Base-by-base conservation (phyloP, 163 green algal species). In the Picocystis sp. region DNA sequence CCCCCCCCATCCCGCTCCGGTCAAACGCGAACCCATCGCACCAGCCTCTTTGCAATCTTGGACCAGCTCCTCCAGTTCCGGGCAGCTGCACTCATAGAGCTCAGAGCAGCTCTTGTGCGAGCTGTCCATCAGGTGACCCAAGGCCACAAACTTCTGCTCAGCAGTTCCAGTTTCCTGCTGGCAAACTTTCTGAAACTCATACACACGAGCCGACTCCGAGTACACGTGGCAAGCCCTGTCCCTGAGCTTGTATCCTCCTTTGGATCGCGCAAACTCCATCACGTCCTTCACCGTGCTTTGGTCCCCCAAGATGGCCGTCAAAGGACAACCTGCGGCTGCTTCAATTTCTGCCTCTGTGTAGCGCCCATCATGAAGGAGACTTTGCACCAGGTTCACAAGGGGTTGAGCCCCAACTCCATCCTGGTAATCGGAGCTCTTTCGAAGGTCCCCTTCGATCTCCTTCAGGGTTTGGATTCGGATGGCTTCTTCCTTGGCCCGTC, bases 1-100 rank as follows among this genome's bases (percentile, higher is more conserved):
- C 41, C 89, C 89, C 50, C 89, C 89, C 89, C 89, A 97, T 21
- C 89, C 89, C 3, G 80, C 80, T 58, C 87, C 87, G 14, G 87
- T 97, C 12, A 97, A 75, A 6, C 88, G 72, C 11, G 73, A 63
- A 10, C 82, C 85, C n/a, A 94, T 54, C 1, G 88, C 87, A 19
- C 88, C 87, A 1, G 65, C 61, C 0, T 34, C 57, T 33, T 69
- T 77, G 50, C 66, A 68, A n/a, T 70, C 50, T 14, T 35, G 61
- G 41, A 92, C 78, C 41, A 98, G 67, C 55, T 72, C 49, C 35
- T 96, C 82, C 51, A 98, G 75, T 68, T 95, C 83, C 1, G 67
- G 50, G 57, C 81, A 93, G 65, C 73, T 89, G 73, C 88, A 95
- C 45, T 93, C 72, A 66, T 92, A 94, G 52, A 87, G 68, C 13